phyloP scores from a whole-genome alignment of 2,329 filamentous ascomycete genomes.

The Ilyonectria destructans region DNA sequence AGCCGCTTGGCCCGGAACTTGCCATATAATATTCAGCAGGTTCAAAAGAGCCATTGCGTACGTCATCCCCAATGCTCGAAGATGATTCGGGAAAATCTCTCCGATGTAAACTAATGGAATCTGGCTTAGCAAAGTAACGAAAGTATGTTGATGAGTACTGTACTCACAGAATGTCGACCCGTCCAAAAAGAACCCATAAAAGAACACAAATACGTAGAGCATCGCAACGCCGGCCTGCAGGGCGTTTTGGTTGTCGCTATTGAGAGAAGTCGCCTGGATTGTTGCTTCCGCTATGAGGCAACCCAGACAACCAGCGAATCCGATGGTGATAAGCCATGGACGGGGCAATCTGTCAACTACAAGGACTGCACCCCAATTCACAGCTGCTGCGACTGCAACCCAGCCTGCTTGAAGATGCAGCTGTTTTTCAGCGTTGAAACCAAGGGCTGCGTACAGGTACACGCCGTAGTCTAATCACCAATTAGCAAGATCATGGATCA shows the following conservation, averaged over 20 bases:
- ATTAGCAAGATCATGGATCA: background rate
- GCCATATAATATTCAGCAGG: slow-evolving; percentile 26
- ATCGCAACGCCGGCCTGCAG: slow-evolving; percentile 14
- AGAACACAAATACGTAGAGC: slow-evolving; percentile 20
- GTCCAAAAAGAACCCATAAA: slow-evolving; percentile 24
- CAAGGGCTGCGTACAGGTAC: slow-evolving; percentile 14
- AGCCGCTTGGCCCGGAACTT: slow-evolving; percentile 15
- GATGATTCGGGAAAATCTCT: slow-evolving; percentile 28
- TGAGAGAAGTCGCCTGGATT: slow-evolving; percentile 12
- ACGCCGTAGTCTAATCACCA: slow-evolving; percentile 21
- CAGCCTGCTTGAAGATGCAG: slow-evolving; percentile 19
- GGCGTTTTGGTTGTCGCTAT: background rate
- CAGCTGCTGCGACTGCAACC: slow-evolving; percentile 4
- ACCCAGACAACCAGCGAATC: background rate
- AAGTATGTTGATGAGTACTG: background rate
- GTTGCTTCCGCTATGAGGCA: slow-evolving; percentile 17
- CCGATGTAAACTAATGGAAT: slow-evolving; percentile 21
- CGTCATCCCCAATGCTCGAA: slow-evolving; percentile 19
- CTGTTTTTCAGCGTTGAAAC: slow-evolving; percentile 5
- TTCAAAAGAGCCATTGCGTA: slow-evolving; percentile 20
- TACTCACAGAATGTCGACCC: slow-evolving; percentile 17
- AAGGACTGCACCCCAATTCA: slow-evolving; percentile 14
- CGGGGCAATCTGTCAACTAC: slow-evolving; percentile 11
- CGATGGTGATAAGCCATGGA: slow-evolving; percentile 12
- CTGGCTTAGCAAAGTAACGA: too few species aligned